Conservation (phyloP, 2,329 filamentous ascomycete species). For the Zasmidium angulare region DNA sequence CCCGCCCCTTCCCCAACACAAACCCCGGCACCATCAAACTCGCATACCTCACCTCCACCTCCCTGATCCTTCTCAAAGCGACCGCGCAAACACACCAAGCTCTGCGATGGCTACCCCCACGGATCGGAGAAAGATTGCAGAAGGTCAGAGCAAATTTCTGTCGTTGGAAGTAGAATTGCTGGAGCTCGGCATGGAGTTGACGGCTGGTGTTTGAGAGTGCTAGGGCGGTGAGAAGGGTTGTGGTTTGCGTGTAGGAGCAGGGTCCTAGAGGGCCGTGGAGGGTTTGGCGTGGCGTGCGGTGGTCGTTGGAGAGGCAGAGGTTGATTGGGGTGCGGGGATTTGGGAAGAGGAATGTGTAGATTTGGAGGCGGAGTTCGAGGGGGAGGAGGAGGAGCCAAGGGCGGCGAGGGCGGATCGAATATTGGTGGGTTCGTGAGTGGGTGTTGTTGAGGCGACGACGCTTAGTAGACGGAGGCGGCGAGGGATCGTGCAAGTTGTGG, state of each 20-base stretch:
- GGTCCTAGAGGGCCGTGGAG: neutral
- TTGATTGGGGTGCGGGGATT: neutral
- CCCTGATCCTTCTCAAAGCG: neutral
- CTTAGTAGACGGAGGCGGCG: neutral
- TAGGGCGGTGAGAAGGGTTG: neutral
- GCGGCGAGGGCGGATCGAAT: too few relatives aligned
- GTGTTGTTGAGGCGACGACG: neutral
- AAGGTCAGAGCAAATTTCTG: neutral
- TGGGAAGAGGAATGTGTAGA: neutral
- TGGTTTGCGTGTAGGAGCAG: neutral
- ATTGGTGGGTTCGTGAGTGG: neutral
- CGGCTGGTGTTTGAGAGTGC: neutral
- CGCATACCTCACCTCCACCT: neutral
- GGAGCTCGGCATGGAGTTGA: neutral
- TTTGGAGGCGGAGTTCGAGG: neutral
- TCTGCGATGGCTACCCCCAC: neutral
- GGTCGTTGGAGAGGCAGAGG: neutral
- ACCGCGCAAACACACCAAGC: neutral
- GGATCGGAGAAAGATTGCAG: neutral
- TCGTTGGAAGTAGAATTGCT: neutral
- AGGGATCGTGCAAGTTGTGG: neutral
- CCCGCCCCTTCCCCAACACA: neutral
- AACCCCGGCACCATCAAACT: neutral
- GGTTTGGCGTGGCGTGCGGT: neutral
- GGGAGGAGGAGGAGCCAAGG: neutral